phyloP scores from a whole-genome alignment of 345 rosid genomes.

The Noccaea caerulescens region DNA sequence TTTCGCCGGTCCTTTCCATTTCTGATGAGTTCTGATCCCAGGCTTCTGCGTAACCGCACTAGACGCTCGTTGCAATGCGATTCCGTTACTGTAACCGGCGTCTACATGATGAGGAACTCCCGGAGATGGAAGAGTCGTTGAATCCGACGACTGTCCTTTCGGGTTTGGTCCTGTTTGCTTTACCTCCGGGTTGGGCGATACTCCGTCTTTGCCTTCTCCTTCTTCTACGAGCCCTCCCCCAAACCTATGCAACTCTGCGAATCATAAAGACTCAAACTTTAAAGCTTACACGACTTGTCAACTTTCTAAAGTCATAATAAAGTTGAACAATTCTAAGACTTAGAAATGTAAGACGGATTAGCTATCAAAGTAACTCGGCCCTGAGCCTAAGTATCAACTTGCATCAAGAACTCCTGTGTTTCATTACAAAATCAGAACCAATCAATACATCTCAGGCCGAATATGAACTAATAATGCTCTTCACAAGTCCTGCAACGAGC shows the following conservation, averaged over 20 bases:
- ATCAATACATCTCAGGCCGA: not conserved
- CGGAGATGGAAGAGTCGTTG: conserved; percentile 49
- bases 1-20: conserved; percentile 98
- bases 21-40: conserved; percentile 81
- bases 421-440: conserved; percentile 2
- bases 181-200: conserved; percentile 55
- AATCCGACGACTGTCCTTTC: conserved; percentile 60
- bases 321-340: conserved; percentile 9
- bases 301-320: conserved; percentile 7
- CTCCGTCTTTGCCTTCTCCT: conserved; percentile 60
- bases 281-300: not conserved
- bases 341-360: not conserved
- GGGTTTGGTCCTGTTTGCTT: conserved; percentile 65
- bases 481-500: not conserved
- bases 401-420: not conserved
- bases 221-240: conserved; percentile 89
- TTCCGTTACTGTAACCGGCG: conserved; percentile 56
- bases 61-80: conserved; percentile 77
- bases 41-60: conserved; percentile 69
- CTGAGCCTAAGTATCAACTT: not conserved
- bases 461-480: not conserved
- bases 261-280: conserved; percentile 24
- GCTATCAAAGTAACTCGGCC: conserved; percentile 1
- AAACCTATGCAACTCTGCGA: conserved; percentile 80
- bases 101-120: conserved; percentile 62